Base-by-base conservation (phyloP, 73 alveolate genomes). In the Tetrahymena elliotti region DNA sequence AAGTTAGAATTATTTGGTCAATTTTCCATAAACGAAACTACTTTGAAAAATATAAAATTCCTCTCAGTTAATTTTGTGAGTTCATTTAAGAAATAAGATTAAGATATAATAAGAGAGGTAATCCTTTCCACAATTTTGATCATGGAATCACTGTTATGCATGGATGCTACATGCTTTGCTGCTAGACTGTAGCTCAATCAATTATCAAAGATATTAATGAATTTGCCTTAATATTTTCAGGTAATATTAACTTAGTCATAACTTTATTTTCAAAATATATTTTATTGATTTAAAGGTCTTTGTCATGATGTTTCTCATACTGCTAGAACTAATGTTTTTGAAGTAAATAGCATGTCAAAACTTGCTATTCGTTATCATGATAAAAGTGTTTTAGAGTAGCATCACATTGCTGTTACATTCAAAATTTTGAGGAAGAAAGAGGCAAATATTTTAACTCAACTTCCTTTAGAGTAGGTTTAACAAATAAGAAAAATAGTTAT, bases 71-170 rank as follows among this genome's bases (percentile, higher is more conserved):
- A 38, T 82, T 94, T 47, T 94, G 94, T 39, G 96, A 94, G 39
- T 94, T 94, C 92, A 83, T 94, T 38, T 83, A 88, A 34, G 96
- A 94, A 84, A 83, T 94, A 83, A 93, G 93, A 94, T 94, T 36
- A 38, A 83, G 92, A 38, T 94, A 94, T 83, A 93, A 94, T 94
- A 94, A 94, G 93, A 83, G 96, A 22, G 93, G 94, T 22, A 96
- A 96, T 83, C 98, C 98, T 34, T 96, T 95, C 88, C 98, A 96
- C 84, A 96, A 96, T 93, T 96, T 94, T 54, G 93, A 94, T 82
- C 98, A 96, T 83, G 95, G 96, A 38, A 35, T 96, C 15, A 84
- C 94, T 52, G 98, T 96, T 35, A 95, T 96, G 97, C 98, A 96
- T 88, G 82, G 94, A 35, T 94, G 96, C 68, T 93, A 94, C 52